A percentile compares a stretch with the other conserved stretches of the same genome.
Evolutionary conservation across 139 green algal species (phyloP).

Genomic region (Mychonastes homosphaera): DNA sequence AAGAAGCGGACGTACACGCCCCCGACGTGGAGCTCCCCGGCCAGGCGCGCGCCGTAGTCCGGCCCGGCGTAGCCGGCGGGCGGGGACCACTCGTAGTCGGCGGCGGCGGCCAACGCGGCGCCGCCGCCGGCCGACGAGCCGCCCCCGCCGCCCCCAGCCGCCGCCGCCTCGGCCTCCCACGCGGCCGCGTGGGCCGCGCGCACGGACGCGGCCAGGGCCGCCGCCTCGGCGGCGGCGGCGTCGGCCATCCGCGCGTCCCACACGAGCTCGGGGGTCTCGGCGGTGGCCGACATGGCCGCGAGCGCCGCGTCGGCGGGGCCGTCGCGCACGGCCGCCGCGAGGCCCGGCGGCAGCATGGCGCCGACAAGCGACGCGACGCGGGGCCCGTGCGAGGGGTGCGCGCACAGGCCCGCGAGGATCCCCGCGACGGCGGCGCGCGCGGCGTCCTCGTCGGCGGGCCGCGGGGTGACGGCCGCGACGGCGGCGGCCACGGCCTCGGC

Average conservation of each 20-base stretch:
- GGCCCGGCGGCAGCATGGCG: conserved; percentile 64
- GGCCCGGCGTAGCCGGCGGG: conserved; percentile 34
- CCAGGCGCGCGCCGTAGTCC: conserved; percentile 38
- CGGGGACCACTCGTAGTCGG: conserved; percentile 33
- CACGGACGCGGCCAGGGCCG: conserved; percentile 26
- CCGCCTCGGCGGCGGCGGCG: conserved; percentile 40
- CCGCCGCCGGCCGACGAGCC: background rate
- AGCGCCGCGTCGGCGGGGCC: conserved; percentile 26
- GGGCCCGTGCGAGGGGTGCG: conserved; percentile 57
- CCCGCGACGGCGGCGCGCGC: conserved; percentile 39
- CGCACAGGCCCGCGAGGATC: conserved; percentile 47
- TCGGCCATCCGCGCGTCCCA: conserved; percentile 58
- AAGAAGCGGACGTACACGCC: conserved; percentile 86
- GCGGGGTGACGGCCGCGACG: no score
- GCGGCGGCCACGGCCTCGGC: no score
- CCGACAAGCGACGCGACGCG: conserved; percentile 46
- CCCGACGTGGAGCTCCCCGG: conserved; percentile 62
- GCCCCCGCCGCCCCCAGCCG: background rate
- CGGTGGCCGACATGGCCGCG: conserved; percentile 13
- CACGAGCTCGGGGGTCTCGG: conserved; percentile 75
- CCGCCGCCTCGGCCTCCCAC: background rate
- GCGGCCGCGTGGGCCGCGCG: conserved; percentile 18
- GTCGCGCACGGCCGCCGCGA: conserved; percentile 60
- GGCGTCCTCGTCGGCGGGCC: conserved; percentile 11
- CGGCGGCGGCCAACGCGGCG: conserved; percentile 6